phyloP scores from a whole-genome alignment of 768 basidiomycete genomes.

The Cantharellus cinnabarinus region DNA sequence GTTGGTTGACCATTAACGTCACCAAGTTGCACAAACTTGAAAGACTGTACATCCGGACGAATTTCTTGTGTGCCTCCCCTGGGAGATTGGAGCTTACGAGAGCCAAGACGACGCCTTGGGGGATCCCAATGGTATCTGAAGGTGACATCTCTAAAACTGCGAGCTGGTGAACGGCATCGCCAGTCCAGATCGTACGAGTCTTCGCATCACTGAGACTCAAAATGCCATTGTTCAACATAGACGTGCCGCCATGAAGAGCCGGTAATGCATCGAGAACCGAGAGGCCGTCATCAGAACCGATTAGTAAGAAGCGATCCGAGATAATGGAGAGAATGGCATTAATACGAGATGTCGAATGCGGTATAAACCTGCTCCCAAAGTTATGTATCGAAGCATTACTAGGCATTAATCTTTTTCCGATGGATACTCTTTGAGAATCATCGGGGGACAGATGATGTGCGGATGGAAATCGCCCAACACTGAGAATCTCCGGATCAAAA shows the following conservation, averaged over 20 bases:
- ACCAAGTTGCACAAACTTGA: conserved; percentile 54
- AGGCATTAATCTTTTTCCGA: background rate
- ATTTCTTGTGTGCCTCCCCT: conserved; percentile 33
- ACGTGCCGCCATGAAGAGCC: conserved; percentile 13
- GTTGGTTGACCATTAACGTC: conserved; percentile 49
- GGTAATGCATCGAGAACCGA: conserved; percentile 74
- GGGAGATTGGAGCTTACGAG: conserved; percentile 42
- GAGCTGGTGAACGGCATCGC: conserved; percentile 66
- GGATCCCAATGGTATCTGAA: conserved; percentile 23
- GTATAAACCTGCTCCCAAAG: conserved; percentile 72
- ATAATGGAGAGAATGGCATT: conserved; percentile 53
- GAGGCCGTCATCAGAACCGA: conserved; percentile 63
- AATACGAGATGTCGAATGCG: conserved; percentile 56
- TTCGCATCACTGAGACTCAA: conserved; percentile 50
- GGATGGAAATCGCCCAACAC: background rate
- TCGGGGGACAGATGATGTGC: background rate
- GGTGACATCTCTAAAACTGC: conserved; percentile 43
- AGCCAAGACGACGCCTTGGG: conserved; percentile 57
- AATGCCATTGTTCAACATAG: conserved; percentile 16
- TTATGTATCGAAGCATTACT: conserved; percentile 30
- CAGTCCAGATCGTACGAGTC: conserved; percentile 46
- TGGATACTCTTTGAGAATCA: background rate
- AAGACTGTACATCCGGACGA: conserved; percentile 68
- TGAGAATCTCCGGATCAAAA: background rate
- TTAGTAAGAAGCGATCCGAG: conserved; percentile 42